These are phyloP conservation scores for Oryza meyeriana DNA, from an alignment of 176 grass and related monocot species.

Conservation along the genomic window DNA sequence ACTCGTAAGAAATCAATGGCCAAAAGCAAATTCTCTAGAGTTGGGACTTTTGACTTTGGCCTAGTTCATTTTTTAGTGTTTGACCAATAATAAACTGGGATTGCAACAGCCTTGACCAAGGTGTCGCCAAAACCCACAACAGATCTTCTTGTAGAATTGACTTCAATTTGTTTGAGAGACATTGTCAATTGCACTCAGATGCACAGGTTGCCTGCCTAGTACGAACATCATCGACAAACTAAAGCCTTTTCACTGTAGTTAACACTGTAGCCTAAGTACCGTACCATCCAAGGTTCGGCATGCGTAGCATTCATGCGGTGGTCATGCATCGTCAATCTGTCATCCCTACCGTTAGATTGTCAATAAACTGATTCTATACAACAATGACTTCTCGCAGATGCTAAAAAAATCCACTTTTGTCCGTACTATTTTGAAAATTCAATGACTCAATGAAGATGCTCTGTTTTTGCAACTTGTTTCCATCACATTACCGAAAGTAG, in stretches of 20 bases:
- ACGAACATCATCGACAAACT: too few species aligned
- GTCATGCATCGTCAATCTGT: not conserved
- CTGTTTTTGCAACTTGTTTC: not conserved
- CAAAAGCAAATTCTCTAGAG: not conserved
- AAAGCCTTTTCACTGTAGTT: too few species aligned
- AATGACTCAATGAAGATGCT: not conserved
- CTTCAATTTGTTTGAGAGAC: not conserved
- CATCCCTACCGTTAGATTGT: not conserved
- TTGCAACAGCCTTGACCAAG: not conserved
- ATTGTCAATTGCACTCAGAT: not conserved
- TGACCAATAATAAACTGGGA: too few species aligned
- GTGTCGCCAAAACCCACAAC: not conserved
- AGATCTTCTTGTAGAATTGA: not conserved
- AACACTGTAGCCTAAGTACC: too few species aligned
- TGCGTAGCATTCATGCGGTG: not conserved
- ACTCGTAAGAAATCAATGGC: not conserved
- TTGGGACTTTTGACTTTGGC: not conserved
- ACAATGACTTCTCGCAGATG: not conserved
- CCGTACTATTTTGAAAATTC: not conserved
- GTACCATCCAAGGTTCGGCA: not conserved
- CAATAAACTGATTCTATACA: not conserved
- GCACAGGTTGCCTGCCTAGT: too few species aligned
- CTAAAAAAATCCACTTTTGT: not conserved
- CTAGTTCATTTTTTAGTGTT: not conserved
- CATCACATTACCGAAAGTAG: constrained; percentile 16